Base-by-base conservation (phyloP, 805 yeast species). In the Zygosaccharomyces bisporus region DNA sequence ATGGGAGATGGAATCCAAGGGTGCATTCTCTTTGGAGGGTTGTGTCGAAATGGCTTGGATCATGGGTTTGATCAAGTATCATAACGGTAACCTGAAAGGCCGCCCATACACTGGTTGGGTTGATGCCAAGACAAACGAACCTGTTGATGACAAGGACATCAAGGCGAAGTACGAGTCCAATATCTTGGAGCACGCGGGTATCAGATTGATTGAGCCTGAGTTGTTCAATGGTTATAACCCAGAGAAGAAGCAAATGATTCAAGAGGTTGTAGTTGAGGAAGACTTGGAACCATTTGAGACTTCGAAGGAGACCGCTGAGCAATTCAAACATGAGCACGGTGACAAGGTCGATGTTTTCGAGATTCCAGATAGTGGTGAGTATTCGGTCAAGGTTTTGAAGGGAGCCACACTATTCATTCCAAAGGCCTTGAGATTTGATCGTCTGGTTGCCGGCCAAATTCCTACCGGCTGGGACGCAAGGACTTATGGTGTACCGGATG, bases 21-120 rank as follows among this genome's bases (percentile, higher is more conserved):
- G 99, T 61, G 88, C 86, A 64, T 93, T 93, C 71, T 90, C 97
- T 7, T 74, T 93, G 58, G 99, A 93, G 72, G 99, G 99, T 63
- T 85, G 96, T 63, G 84, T 93, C 64, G 99, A 93, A 74, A 90
- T 93, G 95, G 98, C 99, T 39, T 93, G 98, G 97, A 90, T 93
- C 58, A 93, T 93, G 98, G 97, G 97, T 56, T 78, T 86, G 64
- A 90, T 93, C 73, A 88, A 87, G 72, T 93, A 93, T 73, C 93
- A 86, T 73, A 86, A 87, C 56, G 98, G 96, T 72, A 63, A 63
- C 50, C 51, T 65, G 50, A 65, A 65, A 53, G 69, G 69, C 36
- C 81, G 82, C 67, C 91, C 89, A 60, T 90, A 90, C 74, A 75
- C 93, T 38, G 98, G 98, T 58, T 93, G 99, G 99, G 86, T 91